phyloP scores from a whole-genome alignment of 352 stramenopile species.

The Phytopythium delawarense region DNA sequence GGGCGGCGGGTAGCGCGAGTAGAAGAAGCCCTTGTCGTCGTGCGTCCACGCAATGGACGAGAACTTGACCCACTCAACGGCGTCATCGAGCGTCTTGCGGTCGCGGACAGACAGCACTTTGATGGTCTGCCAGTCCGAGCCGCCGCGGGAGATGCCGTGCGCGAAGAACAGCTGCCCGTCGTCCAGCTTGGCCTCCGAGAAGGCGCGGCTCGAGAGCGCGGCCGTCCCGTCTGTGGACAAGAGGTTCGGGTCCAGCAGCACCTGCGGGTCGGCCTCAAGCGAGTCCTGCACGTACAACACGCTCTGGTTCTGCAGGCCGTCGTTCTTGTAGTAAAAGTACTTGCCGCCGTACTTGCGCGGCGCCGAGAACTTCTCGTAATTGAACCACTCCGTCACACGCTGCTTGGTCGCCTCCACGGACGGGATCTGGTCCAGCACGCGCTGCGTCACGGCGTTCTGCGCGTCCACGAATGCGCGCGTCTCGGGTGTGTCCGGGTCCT shows the following conservation, averaged over 20 bases:
- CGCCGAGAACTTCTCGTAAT: constrained; percentile 87
- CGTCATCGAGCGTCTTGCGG: constrained; percentile 69
- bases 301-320: constrained; percentile 85
- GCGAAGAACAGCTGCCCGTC: constrained; percentile 78
- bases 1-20: constrained; percentile 72
- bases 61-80: constrained; percentile 89
- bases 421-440: constrained; percentile 58
- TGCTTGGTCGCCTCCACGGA: constrained; percentile 69
- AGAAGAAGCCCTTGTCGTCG: constrained; percentile 85
- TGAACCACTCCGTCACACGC: constrained; percentile 81
- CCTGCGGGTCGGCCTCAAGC: constrained; percentile 49
- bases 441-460: constrained; percentile 69
- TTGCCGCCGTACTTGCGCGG: constrained; percentile 69
- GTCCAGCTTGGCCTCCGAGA: constrained; percentile 63
- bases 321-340: constrained; percentile 87
- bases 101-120: constrained; percentile 79
- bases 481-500: constrained; percentile 75
- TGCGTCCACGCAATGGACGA: constrained; percentile 77
- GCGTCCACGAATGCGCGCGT: constrained; percentile 76
- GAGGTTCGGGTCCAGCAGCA: constrained; percentile 84
- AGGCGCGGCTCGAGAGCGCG: constrained; percentile 55
- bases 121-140: constrained; percentile 87
- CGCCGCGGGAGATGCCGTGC: constrained; percentile 75
- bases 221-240: constrained; percentile 70
- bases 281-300: constrained; percentile 86